A percentile compares a stretch with the other conserved stretches of the same genome.
Conservation (phyloP, 1,284 basidiomycete species). For the Inonotus obliquus region DNA sequence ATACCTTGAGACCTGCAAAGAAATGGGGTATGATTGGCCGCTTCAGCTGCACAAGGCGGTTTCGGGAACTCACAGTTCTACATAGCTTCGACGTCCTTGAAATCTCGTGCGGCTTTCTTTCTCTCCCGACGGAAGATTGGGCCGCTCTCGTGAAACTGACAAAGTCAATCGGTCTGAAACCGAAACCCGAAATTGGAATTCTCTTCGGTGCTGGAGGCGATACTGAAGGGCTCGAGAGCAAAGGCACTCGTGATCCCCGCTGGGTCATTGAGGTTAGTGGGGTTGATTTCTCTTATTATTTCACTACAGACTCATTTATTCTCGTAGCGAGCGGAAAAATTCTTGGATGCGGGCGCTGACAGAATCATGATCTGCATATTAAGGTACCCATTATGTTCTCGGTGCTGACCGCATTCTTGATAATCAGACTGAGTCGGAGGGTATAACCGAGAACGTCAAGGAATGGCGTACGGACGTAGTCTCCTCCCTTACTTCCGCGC, state of each 20-base stretch:
- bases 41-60: background rate
- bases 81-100: conserved; percentile 39
- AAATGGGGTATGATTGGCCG: conserved; percentile 30
- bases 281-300: background rate
- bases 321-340: conserved; percentile 32
- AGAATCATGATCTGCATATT: conserved; percentile 22
- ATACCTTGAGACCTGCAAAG: conserved; percentile 38
- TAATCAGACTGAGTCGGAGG: conserved; percentile 39
- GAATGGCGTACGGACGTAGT: conserved; percentile 41
- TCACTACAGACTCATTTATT: background rate
- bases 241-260: conserved; percentile 38
- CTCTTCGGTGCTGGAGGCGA: conserved; percentile 42
- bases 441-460: conserved; percentile 45
- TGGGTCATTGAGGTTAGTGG: conserved; percentile 34
- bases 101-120: conserved; percentile 42
- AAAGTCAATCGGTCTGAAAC: conserved; percentile 37
- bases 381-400: background rate
- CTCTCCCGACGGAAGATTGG: conserved; percentile 43
- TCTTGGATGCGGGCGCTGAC: conserved; percentile 38
- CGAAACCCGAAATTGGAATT: conserved; percentile 44
- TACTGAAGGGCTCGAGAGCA: conserved; percentile 37
- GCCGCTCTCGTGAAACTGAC: conserved; percentile 38
- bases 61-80: background rate
- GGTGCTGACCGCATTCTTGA: background rate
- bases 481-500: conserved; percentile 36